Base-by-base conservation (phyloP, 2,329 filamentous ascomycete genomes). In the Thyridium curvatum region DNA sequence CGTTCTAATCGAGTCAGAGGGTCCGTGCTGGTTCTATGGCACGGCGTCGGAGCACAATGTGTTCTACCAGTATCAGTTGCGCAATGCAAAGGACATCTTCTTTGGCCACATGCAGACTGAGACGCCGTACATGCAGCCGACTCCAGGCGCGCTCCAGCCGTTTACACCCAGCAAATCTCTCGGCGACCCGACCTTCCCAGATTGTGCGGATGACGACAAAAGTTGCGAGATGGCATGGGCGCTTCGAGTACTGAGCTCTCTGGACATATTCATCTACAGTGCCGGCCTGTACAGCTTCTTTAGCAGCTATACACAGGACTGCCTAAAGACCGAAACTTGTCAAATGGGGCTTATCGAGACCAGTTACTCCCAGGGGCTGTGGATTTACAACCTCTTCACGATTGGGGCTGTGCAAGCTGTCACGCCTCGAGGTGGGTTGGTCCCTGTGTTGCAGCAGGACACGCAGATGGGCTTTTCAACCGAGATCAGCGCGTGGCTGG, bases 1-100 rank as follows among this genome's bases (percentile, higher is more conserved):
- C 29, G 39, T 57, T 18, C 47, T 50, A 26, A 45, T 54, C 21
- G 53, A 57, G 37, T 45, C 47, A n/a, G 12, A 50, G n/a, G 54
- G 52, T 3, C 50, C 52, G 0, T 48, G 53, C 14, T 59, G 55
- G 56, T n/a, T n/a, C n/a, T n/a, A n/a, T n/a, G n/a, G n/a, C n/a
- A n/a, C n/a, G n/a, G n/a, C n/a, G n/a, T n/a, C 40, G 8, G 68
- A 72, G 52, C 69, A 72, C 55, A 62, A 56, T 12, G 58, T 63
- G 30, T 54, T 72, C 34, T 67, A 65, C 47, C 67, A 72, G 49
- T 72, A 71, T 55, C 65, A 71, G 44, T 55, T 71, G 51, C 52
- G 55, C 33, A 57, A 59, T 29, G 63, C 68, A 5, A 59, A 65
- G 50, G 65, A 70, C 52, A 53, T 70, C 51, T 70, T 64, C 53